Conservation (phyloP, 768 basidiomycete genomes). For the Russula sp. region DNA sequence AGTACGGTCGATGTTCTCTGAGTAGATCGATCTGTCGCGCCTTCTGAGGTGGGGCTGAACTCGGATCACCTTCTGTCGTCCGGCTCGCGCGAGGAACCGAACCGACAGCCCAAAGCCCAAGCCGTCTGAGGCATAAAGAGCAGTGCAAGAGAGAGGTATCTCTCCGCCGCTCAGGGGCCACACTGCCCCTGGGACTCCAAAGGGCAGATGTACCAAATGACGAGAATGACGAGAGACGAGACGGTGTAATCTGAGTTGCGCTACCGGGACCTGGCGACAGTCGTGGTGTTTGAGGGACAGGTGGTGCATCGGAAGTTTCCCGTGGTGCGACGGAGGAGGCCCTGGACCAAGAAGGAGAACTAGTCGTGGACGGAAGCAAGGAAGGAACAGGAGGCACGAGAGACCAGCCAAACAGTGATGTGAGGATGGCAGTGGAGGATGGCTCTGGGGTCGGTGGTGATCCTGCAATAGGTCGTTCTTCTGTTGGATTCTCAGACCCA, state of each 20-base stretch:
- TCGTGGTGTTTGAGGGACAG: constrained; percentile 26
- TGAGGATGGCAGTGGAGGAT: constrained; percentile 37
- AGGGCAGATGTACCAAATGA: constrained; percentile 7
- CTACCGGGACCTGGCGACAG: constrained; percentile 6
- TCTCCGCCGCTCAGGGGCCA: constrained; percentile 27
- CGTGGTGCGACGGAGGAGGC: constrained; percentile 20
- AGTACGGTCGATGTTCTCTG: constrained; percentile 79
- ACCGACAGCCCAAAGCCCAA: constrained; percentile 22
- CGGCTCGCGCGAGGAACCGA: constrained; percentile 19
- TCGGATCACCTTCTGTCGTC: constrained; percentile 5
- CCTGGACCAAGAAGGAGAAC: constrained; percentile 26
- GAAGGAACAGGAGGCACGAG: constrained; percentile 31
- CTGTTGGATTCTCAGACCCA: constrained; percentile 13
- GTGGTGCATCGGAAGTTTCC: constrained; percentile 27
- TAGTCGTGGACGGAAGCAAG: constrained; percentile 5
- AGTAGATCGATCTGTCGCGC: constrained; percentile 61
- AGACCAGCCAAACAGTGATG: constrained; percentile 47
- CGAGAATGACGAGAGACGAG: constrained; percentile 8
- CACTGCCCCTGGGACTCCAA: constrained; percentile 19
- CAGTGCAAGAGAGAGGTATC: constrained; percentile 22
- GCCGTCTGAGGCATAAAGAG: constrained; percentile 20
- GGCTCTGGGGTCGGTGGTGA: constrained; percentile 23
- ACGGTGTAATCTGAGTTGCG: constrained; percentile 17
- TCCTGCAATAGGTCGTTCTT: neutral
- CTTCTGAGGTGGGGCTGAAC: constrained; percentile 24